Evolutionary conservation across 1,139 yeast genomes (phyloP), one percentile per base, ranked within the genome.

Genomic region (Zygosaccharomyces pseudobailii): DNA sequence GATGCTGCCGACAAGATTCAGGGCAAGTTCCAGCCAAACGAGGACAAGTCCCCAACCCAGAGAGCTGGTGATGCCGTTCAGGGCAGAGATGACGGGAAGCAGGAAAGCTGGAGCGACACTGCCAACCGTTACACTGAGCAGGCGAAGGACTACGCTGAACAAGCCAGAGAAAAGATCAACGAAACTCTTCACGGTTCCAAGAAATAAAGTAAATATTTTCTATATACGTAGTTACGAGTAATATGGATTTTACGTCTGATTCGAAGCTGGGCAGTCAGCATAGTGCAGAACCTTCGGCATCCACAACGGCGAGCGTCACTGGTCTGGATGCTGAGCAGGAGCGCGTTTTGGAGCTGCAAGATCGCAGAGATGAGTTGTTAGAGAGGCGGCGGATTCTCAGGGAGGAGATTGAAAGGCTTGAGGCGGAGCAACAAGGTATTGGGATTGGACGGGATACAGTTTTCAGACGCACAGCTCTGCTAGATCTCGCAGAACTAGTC

Each of bases 31-130:
- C 77, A 79, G 54, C 88, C 94, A 52, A 80, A 82, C 41, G 66
- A 69, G 54, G 73, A 82, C 63, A 88, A 87, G 77, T 80, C 90
- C 27, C 68, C 75, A 53, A 63, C 77, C 48, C 96, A 88, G 74
- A 71, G 80, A 54, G 72, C 80, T 34, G 76, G 82, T 56, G 96
- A 88, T 70, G 64, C 71, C 30, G 62, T 71, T 49, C 67, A 72
- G 58, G 84, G 84, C 44, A 73, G 71, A 55, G 80, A 77, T 47
- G 77, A 76, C 48, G 79, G 79, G 53, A 60, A 63, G 20, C 65
- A 69, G 36, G 73, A 71, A 53, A 56, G 78, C 22, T 66, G 75
- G 41, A 65, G 73, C 48, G 85, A 81, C 49, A 74, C 83, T 48
- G 87, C 85, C 49, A 64, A 71, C 42, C 80, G 78, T 53, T 82